Evolutionary conservation across 1,284 basidiomycete species (phyloP).

Genomic region (Pseudozyma sp.): DNA sequence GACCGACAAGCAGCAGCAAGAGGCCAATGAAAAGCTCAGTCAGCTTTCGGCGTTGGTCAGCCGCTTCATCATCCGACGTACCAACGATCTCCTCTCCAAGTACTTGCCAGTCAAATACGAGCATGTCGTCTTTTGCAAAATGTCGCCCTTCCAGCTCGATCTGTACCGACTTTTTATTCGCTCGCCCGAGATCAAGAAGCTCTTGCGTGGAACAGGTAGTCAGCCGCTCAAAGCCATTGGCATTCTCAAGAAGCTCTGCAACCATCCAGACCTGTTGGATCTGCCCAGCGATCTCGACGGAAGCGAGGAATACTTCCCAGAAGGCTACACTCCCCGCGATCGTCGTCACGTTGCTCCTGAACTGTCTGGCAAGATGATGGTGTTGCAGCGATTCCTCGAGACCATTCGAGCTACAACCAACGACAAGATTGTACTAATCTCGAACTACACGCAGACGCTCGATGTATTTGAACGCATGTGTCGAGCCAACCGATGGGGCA

Average conservation of each 20-base stretch:
- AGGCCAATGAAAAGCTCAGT: slow-evolving; percentile 90
- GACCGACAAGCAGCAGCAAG: slow-evolving; percentile 81
- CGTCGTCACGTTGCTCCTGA: slow-evolving; percentile 58
- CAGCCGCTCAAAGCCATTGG: slow-evolving; percentile 98
- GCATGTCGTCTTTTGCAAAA: slow-evolving; percentile 95
- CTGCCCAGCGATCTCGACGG: slow-evolving; percentile 88
- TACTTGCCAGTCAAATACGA: slow-evolving; percentile 99
- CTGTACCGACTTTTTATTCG: slow-evolving; percentile 93
- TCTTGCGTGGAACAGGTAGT: slow-evolving; percentile 88
- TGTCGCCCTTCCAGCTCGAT: slow-evolving; percentile 87
- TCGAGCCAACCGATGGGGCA: slow-evolving; percentile 79
- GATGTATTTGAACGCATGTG: slow-evolving; percentile 75
- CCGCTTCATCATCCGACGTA: slow-evolving; percentile 96
- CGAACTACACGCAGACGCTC: slow-evolving; percentile 97
- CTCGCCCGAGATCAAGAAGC: slow-evolving; percentile 91
- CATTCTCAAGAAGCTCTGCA: slow-evolving; percentile 95
- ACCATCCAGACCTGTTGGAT: slow-evolving; percentile 93
- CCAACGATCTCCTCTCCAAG: slow-evolving; percentile 96
- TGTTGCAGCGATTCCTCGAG: slow-evolving; percentile 77
- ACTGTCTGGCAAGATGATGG: slow-evolving; percentile 76
- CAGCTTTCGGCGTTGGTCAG: slow-evolving; percentile 90
- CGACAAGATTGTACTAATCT: slow-evolving; percentile 98
- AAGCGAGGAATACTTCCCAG: slow-evolving; percentile 84
- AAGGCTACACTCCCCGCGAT: slow-evolving; percentile 77
- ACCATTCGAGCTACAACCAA: slow-evolving; percentile 68